Conservation (phyloP, 805 yeast genomes). For the Candida sphagnicola region DNA sequence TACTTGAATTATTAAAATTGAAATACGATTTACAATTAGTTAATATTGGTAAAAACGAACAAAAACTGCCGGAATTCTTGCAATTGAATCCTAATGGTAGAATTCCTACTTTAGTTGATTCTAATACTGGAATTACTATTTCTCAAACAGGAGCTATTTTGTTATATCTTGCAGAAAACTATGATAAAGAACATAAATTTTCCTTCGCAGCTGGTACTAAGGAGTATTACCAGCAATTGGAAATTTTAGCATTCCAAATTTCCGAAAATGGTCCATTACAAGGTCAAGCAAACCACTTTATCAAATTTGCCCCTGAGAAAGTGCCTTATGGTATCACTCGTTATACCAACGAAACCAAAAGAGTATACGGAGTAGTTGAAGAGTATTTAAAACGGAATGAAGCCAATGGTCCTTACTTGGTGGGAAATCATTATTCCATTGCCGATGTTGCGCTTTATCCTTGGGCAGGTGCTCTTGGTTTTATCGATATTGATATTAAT, state of each 20-base stretch:
- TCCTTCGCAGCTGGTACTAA: conserved; percentile 33
- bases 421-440: conserved; percentile 54
- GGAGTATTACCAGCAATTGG: conserved; percentile 49
- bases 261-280: conserved; percentile 53
- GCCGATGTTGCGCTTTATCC: conserved; percentile 54
- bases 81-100: conserved; percentile 60
- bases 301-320: conserved; percentile 43
- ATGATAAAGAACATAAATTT: conserved; percentile 50
- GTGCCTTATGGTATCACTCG: conserved; percentile 52
- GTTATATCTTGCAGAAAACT: conserved; percentile 55
- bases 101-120: conserved; percentile 51
- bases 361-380: conserved; percentile 55
- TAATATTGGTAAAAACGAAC: conserved; percentile 40
- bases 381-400: conserved; percentile 43
- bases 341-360: conserved; percentile 45
- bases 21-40: conserved; percentile 39
- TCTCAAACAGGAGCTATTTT: conserved; percentile 63
- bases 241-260: conserved; percentile 54
- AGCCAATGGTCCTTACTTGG: conserved; percentile 46
- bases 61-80: conserved; percentile 55
- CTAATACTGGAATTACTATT: conserved; percentile 41
- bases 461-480: conserved; percentile 33
- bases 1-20: conserved; percentile 40
- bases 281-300: conserved; percentile 56
- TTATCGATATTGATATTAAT: conserved; percentile 26